Base-by-base conservation (phyloP, 179 eudicot genomes). In the Silene vulgaris region DNA sequence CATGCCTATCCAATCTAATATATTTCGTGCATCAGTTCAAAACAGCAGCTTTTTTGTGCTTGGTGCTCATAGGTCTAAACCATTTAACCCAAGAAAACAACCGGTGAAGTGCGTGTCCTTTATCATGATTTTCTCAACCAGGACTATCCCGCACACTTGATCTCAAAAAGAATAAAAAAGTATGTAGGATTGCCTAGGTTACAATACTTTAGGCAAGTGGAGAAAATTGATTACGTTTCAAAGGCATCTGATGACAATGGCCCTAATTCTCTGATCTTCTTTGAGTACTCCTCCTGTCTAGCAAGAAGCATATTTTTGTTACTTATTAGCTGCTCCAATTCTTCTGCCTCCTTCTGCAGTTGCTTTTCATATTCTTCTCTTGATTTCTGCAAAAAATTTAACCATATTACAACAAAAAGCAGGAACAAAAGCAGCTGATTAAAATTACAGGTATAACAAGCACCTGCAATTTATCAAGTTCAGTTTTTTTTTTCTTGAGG, bases 231-330 rank as follows among this genome's bases (percentile, higher is more conserved):
- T 64, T 93, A 96, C 99, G 83, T 87, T 69, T 96, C 97, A 85
- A 89, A 93, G 65, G 99, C 97, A 84, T 96, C 99, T 29, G 99
- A 89, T 5, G 98, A 87, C 71, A 96, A 74, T 54, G 90, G 85
- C 37, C 99, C 99, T 86, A 96, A 75, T 74, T 93, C 98, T 80
- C 97, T 89, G 79, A 93, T 96, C 84, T 91, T 96, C 88, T 93
- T 93, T 26, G 97, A 87, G 85, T 83, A 88, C 74, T 91, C 99
- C 75, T 91, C 99, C 83, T 91, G 93, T 79, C 85, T 96, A 21
- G 97, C 93, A 77, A 85, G 89, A 80, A 88, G 88, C 79, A 83
- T 86, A 78, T 85, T 93, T 80, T 87, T 90, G 84, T 77, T 93
- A 80, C 92, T 93, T 71, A 93, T 79, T 35, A 91, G 80, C 72